Evolutionary conservation across 805 yeast species (phyloP).

Genomic region (Saccharomycopsis amapae): DNA sequence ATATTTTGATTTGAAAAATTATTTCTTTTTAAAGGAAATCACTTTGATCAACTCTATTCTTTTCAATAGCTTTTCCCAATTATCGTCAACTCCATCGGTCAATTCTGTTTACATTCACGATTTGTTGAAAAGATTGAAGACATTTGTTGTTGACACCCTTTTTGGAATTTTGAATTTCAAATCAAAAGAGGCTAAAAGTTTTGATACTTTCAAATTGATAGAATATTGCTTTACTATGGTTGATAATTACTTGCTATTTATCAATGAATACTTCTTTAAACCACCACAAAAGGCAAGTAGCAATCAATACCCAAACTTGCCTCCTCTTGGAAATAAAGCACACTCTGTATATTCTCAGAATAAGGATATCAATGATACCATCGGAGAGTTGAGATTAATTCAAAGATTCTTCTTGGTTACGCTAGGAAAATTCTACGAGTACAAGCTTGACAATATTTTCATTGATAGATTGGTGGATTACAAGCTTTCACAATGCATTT

Average conservation of each 20-base stretch:
- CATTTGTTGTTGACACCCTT: slow-evolving; percentile 36
- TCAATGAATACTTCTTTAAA: slow-evolving; percentile 21
- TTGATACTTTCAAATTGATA: slow-evolving; percentile 28
- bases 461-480: slow-evolving; percentile 20
- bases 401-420: slow-evolving; percentile 39
- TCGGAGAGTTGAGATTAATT: slow-evolving; percentile 43
- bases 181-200: slow-evolving; percentile 21
- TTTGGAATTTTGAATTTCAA: slow-evolving; percentile 22
- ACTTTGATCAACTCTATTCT: slow-evolving; percentile 31
- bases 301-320: slow-evolving; percentile 2
- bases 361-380: slow-evolving; percentile 28
- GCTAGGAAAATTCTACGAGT: slow-evolving; percentile 29
- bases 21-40: slow-evolving; percentile 34
- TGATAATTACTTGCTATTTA: slow-evolving; percentile 30
- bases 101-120: slow-evolving; percentile 36
- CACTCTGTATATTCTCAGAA: slow-evolving; percentile 15
- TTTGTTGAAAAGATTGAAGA: slow-evolving; percentile 29
- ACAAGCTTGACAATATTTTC: slow-evolving; percentile 29
- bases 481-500: slow-evolving; percentile 3
- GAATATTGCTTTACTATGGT: slow-evolving; percentile 38
- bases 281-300: slow-evolving; percentile 25
- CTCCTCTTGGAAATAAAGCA: slow-evolving; percentile 19
- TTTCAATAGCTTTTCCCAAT: slow-evolving; percentile 25
- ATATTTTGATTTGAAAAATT: slow-evolving; percentile 27
- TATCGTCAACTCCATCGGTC: slow-evolving; percentile 35